These are phyloP conservation scores for Aspergillus thermomutatus DNA, from an alignment of 2,329 filamentous ascomycete species.

Conservation along the genomic window DNA sequence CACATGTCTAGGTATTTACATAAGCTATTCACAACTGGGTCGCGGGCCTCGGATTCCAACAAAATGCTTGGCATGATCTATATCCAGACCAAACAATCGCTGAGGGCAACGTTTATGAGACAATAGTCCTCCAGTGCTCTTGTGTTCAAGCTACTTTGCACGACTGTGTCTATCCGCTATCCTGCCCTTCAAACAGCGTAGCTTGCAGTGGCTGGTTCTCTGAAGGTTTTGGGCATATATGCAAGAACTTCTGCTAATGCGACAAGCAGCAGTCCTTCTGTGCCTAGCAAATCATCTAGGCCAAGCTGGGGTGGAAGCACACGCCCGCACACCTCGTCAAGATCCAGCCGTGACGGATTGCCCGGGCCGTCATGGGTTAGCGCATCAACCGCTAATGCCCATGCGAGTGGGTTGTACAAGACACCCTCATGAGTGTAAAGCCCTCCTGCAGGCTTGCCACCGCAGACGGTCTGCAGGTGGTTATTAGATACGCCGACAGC, in stretches of 20 bases:
- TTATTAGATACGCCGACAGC: conserved; percentile 50
- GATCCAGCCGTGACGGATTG: conserved; percentile 36
- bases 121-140: too few species aligned
- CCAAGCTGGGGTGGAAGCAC: conserved; percentile 19
- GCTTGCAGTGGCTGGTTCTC: conserved; percentile 41
- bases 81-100: neutral
- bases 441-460: conserved; percentile 34
- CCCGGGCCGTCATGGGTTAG: conserved; percentile 48
- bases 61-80: neutral
- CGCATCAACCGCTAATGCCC: conserved; percentile 46
- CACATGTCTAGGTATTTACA: too few species aligned
- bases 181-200: conserved; percentile 30
- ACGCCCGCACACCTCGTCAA: conserved; percentile 39
- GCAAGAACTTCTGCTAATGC: conserved; percentile 34
- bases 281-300: conserved; percentile 46
- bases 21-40: neutral
- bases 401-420: conserved; percentile 47
- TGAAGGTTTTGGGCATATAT: conserved; percentile 31
- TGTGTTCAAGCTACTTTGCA: neutral
- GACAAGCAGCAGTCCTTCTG: conserved; percentile 42
- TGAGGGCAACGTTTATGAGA: neutral
- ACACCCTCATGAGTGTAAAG: conserved; percentile 52
- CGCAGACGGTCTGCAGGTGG: conserved; percentile 47
- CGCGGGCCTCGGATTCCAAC: neutral
- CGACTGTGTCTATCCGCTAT: neutral